A percentile compares a stretch with the other conserved stretches of the same genome.
Conservation (phyloP, 495 filamentous ascomycete genomes). For the Aspergillus coremiiformis region DNA sequence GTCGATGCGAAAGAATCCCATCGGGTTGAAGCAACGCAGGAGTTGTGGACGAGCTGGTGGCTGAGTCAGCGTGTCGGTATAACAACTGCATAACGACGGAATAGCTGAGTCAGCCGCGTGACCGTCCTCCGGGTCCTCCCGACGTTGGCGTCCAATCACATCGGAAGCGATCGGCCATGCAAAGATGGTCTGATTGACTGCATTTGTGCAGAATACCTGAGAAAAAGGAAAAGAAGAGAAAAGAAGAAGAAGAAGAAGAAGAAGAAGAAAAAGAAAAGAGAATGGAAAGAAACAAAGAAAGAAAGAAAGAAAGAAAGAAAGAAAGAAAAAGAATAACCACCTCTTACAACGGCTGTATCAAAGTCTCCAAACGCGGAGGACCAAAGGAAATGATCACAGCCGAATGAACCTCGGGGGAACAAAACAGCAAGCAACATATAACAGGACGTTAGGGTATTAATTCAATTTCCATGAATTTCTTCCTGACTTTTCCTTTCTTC, state of each 20-base stretch:
- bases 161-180: background rate
- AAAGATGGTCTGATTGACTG: background rate
- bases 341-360: too few relatives aligned
- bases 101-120: constrained; percentile 15
- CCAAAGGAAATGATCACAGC: background rate
- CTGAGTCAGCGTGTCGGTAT: constrained; percentile 21
- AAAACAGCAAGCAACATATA: too few relatives aligned
- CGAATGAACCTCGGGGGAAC: constrained; percentile 6
- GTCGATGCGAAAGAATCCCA: constrained; percentile 13
- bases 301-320: background rate
- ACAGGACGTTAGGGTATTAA: too few relatives aligned
- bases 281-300: background rate
- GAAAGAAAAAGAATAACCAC: too few relatives aligned
- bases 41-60: too few relatives aligned
- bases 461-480: too few relatives aligned
- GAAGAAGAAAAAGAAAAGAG: background rate
- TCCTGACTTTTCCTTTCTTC: background rate
- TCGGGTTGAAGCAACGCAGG: constrained; percentile 4
- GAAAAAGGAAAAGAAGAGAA: background rate
- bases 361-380: too few relatives aligned
- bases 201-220: too few relatives aligned
- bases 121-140: constrained; percentile 14
- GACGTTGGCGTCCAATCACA: constrained; percentile 7
- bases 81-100: too few relatives aligned
- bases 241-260: background rate